Percentiles rank a stretch among this genome's conserved stretches.
Conservation (phyloP, 2,329 filamentous ascomycete genomes). For the Aspergillus alliaceus region DNA sequence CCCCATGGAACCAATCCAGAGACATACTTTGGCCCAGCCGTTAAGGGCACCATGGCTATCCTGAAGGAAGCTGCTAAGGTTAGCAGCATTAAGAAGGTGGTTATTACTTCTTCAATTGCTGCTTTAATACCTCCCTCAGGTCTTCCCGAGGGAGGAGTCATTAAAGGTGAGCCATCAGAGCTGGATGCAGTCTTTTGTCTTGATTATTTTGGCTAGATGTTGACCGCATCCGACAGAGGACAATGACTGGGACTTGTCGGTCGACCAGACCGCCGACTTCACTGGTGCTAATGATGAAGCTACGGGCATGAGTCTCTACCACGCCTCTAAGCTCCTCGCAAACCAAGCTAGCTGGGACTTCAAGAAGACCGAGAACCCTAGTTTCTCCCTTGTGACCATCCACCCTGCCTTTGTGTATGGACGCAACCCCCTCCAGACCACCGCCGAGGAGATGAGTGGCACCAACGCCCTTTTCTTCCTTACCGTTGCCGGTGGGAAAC, state of each 20-base stretch:
- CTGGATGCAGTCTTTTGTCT: no score
- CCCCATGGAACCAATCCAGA: constrained; percentile 16
- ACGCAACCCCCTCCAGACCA: not conserved
- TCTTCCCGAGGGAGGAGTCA: constrained; percentile 15
- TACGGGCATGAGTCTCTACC: constrained; percentile 21
- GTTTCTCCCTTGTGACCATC: not conserved
- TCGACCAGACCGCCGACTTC: constrained; percentile 18
- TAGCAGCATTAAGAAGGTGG: constrained; percentile 23
- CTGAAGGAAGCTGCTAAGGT: constrained; percentile 19
- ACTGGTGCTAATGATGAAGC: constrained; percentile 7
- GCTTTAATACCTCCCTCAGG: constrained; percentile 18
- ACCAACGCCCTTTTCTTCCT: not conserved
- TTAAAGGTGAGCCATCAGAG: constrained; percentile 22
- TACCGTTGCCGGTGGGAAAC: not conserved
- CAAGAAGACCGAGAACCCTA: not conserved
- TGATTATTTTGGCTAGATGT: not conserved
- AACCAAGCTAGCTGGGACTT: not conserved
- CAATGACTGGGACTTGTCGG: constrained; percentile 21
- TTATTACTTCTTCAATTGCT: constrained; percentile 23
- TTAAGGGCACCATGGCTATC: constrained; percentile 19
- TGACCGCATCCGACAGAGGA: constrained; percentile 14
- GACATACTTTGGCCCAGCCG: constrained; percentile 21
- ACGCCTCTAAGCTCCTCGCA: constrained; percentile 26
- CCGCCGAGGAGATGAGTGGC: not conserved
- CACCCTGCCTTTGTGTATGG: not conserved